phyloP scores from a whole-genome alignment of 768 basidiomycete genomes.

The Lentinula boryana region DNA sequence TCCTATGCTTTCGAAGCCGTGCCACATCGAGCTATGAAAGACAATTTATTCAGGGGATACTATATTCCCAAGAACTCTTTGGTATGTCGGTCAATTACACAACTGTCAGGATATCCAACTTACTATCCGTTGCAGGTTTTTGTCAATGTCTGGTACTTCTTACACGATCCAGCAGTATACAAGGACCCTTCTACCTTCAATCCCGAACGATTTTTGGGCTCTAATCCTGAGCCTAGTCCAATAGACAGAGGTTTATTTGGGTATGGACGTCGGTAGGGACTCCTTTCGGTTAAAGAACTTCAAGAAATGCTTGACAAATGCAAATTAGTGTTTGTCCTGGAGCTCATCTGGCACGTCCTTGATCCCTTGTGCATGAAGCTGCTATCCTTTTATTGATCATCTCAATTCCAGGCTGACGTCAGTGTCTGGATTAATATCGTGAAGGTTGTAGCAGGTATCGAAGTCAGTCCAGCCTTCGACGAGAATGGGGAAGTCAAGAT shows the following conservation, averaged over 20 bases:
- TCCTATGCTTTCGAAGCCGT: constrained; percentile 11
- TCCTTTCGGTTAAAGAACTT: constrained; percentile 8
- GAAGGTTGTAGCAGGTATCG: constrained; percentile 14
- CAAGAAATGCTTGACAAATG: neutral
- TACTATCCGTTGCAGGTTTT: neutral
- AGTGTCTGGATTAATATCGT: constrained; percentile 15
- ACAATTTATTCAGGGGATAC: constrained; percentile 5
- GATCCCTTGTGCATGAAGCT: neutral
- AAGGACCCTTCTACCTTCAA: constrained; percentile 24
- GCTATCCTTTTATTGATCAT: neutral
- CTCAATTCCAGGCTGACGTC: constrained; percentile 13
- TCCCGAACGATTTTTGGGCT: constrained; percentile 24
- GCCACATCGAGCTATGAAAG: neutral
- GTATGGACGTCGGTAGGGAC: constrained; percentile 14
- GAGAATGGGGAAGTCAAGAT: constrained; percentile 13
- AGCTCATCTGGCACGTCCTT: constrained; percentile 4
- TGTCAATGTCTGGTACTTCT: constrained; percentile 16
- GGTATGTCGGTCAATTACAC: neutral
- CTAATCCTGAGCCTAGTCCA: constrained; percentile 13
- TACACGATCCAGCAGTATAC: constrained; percentile 21
- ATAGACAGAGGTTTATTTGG: constrained; percentile 19
- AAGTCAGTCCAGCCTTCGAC: constrained; percentile 15
- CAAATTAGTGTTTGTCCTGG: constrained; percentile 1
- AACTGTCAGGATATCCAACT: too few relatives aligned
- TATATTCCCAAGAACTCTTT: constrained; percentile 7